phyloP scores from a whole-genome alignment of 441 rosid species.

The Gossypium gossypioides region DNA sequence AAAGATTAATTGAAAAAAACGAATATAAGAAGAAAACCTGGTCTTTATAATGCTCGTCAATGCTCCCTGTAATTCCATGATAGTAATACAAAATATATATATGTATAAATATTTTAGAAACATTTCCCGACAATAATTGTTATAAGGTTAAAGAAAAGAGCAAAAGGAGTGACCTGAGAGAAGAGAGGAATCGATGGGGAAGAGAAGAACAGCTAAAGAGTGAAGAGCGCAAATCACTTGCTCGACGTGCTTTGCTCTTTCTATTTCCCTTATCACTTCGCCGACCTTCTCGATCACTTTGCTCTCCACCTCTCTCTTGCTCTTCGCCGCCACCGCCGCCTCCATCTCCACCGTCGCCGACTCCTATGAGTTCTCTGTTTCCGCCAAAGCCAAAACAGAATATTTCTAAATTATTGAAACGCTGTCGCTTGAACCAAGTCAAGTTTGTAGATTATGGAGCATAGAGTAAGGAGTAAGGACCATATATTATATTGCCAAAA shows the following conservation, averaged over 20 bases:
- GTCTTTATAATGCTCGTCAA: constrained; percentile 41
- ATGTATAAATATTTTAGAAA: not conserved
- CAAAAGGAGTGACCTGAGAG: constrained; percentile 39
- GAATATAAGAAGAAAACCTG: constrained; percentile 31
- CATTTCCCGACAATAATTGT: not conserved
- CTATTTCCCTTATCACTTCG: constrained; percentile 44
- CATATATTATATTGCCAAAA: not conserved
- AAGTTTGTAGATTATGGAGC: not conserved
- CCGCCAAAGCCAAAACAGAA: not conserved
- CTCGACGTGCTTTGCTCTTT: constrained; percentile 56
- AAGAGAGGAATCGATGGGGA: constrained; percentile 54
- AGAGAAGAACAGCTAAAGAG: constrained; percentile 68
- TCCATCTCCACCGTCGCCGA: constrained; percentile 26
- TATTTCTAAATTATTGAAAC: not conserved
- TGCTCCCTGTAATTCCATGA: constrained; percentile 35
- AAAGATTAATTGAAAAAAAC: not conserved
- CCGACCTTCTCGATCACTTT: constrained; percentile 41
- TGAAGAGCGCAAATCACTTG: constrained; percentile 63
- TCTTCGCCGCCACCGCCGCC: constrained; percentile 20
- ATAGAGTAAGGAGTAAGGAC: not conserved
- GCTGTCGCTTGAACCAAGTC: not conserved
- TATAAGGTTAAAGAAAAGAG: not conserved
- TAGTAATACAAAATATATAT: not conserved
- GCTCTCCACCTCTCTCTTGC: constrained; percentile 27
- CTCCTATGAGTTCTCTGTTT: not conserved